Percentiles rank a stretch among this genome's conserved stretches.
These are phyloP conservation scores for Ogataea siamensis DNA, from an alignment of 805 yeast genomes.

Conservation along the genomic window DNA sequence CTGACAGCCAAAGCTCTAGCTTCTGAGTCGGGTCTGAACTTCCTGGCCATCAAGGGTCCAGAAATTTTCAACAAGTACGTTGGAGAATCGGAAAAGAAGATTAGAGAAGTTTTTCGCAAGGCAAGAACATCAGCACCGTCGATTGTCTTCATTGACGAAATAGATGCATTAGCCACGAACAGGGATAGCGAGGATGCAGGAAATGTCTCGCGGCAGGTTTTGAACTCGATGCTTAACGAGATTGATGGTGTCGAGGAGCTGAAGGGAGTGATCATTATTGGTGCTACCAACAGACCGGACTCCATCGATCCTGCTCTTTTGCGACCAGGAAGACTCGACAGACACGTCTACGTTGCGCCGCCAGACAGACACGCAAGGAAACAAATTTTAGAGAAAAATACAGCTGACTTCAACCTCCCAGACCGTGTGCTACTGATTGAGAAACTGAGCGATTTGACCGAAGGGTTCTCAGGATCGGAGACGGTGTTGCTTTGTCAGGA, in stretches of 20 bases:
- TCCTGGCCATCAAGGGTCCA: slow-evolving; percentile 95
- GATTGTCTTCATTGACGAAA: slow-evolving; percentile 93
- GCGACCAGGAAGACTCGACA: slow-evolving; percentile 93
- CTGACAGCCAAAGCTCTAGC: slow-evolving; percentile 94
- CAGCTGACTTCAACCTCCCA: slow-evolving; percentile 58
- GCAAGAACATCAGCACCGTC: slow-evolving; percentile 94
- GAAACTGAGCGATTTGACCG: slow-evolving; percentile 60
- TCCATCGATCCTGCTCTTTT: slow-evolving; percentile 88
- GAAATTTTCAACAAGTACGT: slow-evolving; percentile 92
- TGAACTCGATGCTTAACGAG: slow-evolving; percentile 89
- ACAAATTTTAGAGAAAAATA: slow-evolving; percentile 71
- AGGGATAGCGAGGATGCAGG: slow-evolving; percentile 62
- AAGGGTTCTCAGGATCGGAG: slow-evolving; percentile 97
- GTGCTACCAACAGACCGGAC: slow-evolving; percentile 95
- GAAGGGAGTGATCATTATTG: slow-evolving; percentile 89
- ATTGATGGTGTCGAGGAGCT: slow-evolving; percentile 96
- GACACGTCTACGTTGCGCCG: slow-evolving; percentile 90
- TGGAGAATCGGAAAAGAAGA: slow-evolving; percentile 93
- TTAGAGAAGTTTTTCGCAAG: slow-evolving; percentile 87
- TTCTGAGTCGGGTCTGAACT: slow-evolving; percentile 91
- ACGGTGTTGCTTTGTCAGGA: slow-evolving; percentile 89
- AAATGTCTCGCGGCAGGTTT: slow-evolving; percentile 75
- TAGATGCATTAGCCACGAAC: slow-evolving; percentile 85
- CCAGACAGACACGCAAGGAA: slow-evolving; percentile 81
- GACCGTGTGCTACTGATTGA: slow-evolving; percentile 43